Base-by-base conservation (phyloP, 148 eudicot species). In the Agrostemma githago region DNA sequence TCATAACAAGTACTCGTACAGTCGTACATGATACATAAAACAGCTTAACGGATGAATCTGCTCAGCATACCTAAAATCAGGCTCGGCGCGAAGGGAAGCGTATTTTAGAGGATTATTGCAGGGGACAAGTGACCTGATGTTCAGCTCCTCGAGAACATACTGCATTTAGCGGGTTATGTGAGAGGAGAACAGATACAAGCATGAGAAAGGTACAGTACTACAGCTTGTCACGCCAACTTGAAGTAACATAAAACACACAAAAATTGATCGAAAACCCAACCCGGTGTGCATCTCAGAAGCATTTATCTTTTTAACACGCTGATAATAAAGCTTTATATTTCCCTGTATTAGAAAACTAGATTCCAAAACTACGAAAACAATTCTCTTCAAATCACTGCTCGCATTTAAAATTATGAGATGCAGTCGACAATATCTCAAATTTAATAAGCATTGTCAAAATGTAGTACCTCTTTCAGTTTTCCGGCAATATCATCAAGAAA, bases 31-130 rank as follows among this genome's bases (percentile, higher is more conserved):
- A 75, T 60, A 67, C 51, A 56, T 19, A 42, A 21, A 76, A 15
- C 34, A 14, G 65, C 37, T 37, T 14, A 0, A 71, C 10, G 62
- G 19, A 53, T 74, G 4, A 44, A 57, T 15, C 39, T 10, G 26
- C 48, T 34, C 56, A 15, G 56, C 15, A 51, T 79, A 92, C 97
- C 97, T 92, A 85, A 92, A 95, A 76, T 92, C 98, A 58, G 99
- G 99, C 82, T 95, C 99, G 26, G 99, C 99, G 39, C 92, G 91
- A 63, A 95, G 82, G 3, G 96, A 90, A 53, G 96, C 90, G 84
- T 91, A 95, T 79, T 83, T 85, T 82, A 92, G 71, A 48, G 88
- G 84, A 78, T 95, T 92, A 58, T 83, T 86, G 83, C 99, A 95
- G 26, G 99, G 86, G 48, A 84, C 85, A 74, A 95, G 70, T 38